Percentiles rank a stretch among this genome's conserved stretches.
These are phyloP conservation scores for Aphanomyces euteiches DNA, from an alignment of 352 stramenopile species.

Conservation along the genomic window DNA sequence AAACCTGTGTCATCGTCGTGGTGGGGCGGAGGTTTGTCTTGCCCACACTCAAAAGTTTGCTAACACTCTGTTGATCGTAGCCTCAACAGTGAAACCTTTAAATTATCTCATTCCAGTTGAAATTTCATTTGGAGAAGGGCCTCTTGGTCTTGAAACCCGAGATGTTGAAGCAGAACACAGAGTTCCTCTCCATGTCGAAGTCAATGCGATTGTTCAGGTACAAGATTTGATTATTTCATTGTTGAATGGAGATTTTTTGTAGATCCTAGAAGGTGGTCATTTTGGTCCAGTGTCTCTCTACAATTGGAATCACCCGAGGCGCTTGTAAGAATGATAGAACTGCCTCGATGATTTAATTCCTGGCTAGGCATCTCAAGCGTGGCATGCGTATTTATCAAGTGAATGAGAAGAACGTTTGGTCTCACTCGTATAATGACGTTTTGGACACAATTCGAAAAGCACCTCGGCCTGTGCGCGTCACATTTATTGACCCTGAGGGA, in stretches of 20 bases:
- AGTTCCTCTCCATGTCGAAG: slow-evolving; percentile 15
- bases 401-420: slow-evolving; percentile 5
- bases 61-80: background rate
- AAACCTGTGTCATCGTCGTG: slow-evolving; percentile 6
- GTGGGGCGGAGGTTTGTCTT: background rate
- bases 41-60: too few relatives aligned
- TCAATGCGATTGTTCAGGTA: slow-evolving; percentile 16
- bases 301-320: background rate
- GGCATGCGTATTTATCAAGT: slow-evolving; percentile 22
- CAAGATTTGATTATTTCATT: background rate
- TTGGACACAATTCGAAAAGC: slow-evolving; percentile 8
- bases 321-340: background rate
- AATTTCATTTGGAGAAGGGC: background rate
- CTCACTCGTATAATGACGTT: background rate
- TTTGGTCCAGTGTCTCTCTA: slow-evolving; percentile 12
- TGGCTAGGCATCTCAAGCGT: background rate
- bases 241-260: background rate
- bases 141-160: slow-evolving; percentile 7
- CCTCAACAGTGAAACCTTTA: background rate
- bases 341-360: background rate
- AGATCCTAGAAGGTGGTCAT: background rate
- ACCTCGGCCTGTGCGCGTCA: background rate
- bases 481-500: slow-evolving; percentile 2
- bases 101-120: background rate
- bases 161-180: background rate